Evolutionary conservation across 495 filamentous ascomycete species (phyloP), one percentile per base, ranked within the genome.

Genomic region (Neurospora sp.): DNA sequence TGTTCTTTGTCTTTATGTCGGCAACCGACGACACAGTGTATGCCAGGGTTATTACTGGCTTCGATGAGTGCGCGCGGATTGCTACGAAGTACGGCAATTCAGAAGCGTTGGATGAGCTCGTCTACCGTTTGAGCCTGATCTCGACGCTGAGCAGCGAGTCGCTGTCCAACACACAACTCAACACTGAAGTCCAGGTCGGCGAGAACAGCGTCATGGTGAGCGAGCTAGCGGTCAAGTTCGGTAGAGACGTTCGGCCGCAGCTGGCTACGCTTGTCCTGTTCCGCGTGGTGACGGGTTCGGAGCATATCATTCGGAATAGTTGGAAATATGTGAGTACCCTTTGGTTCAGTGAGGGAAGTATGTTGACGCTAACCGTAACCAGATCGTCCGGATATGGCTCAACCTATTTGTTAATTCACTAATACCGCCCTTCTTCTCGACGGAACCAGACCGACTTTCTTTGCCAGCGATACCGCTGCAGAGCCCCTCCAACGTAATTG

Each of bases 1-100:
- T 99, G 47, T 96, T 95, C 3, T 99, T 98, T 78, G 96, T 98
- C 18, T 99, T 99, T 82, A 94, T 98, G 91, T 98, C 96, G 68
- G 96, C 96, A 41, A 97, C 94, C 3, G 96, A 99, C 76, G 96
- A 99, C 82, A 94, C 95, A 12, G 96, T 99, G 14, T 99, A 97
- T 78, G 93, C 92, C 20, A 89, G 96, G 59, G 91, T 99, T 27
- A 92, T 97, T 65, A 91, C 92, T 65, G 96, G 96, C 3, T 98
- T 98, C 79, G 92, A 97, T 78, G 95, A 99, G 79, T 98, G 96
- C 78, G 94, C 96, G 38, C 90, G 93, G 73, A 97, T 99, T 75
- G 94, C 96, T 31, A 91, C 93, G 22, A 92, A 90, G 76, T 94
- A 97, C 81, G 87, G 87, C 8, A 83, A 97, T 73, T 92, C 89